Evolutionary conservation across 805 yeast species (phyloP).

Genomic region (Cyberlindnera mycetangii): DNA sequence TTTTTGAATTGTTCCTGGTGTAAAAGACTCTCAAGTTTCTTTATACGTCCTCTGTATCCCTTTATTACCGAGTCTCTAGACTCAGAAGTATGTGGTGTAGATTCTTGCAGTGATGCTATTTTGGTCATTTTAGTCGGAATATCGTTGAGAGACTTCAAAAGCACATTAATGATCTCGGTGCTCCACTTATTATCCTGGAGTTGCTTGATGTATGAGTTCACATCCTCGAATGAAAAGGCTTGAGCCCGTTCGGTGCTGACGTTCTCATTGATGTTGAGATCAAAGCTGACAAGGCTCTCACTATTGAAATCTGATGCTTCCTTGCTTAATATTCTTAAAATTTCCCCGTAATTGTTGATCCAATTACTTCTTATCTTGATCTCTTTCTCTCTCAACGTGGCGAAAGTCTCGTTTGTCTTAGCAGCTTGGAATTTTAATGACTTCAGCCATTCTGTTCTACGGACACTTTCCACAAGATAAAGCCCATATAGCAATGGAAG

Average conservation of each 20-base stretch:
- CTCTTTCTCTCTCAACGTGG: constrained; percentile 56
- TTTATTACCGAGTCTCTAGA: constrained; percentile 39
- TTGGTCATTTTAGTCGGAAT: constrained; percentile 28
- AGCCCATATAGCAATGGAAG: constrained; percentile 71
- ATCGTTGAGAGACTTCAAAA: constrained; percentile 37
- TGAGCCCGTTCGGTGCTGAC: neutral
- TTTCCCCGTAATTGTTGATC: constrained; percentile 57
- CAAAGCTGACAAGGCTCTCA: constrained; percentile 20
- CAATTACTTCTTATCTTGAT: constrained; percentile 53
- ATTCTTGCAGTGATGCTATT: constrained; percentile 4
- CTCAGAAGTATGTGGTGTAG: constrained; percentile 1
- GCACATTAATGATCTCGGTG: constrained; percentile 32
- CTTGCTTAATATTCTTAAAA: constrained; percentile 35
- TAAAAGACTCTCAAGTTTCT: constrained; percentile 69
- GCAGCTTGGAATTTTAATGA: constrained; percentile 26
- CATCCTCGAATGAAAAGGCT: constrained; percentile 26
- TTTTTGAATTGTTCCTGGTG: constrained; percentile 69
- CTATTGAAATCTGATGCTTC: constrained; percentile 24
- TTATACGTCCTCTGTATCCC: constrained; percentile 70
- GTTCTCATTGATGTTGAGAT: constrained; percentile 16
- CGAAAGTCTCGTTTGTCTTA: constrained; percentile 54
- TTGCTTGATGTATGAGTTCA: constrained; percentile 36
- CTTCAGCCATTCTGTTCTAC: constrained; percentile 55
- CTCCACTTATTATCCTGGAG: constrained; percentile 32
- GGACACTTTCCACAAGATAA: constrained; percentile 56